phyloP scores from a whole-genome alignment of 345 rosid genomes.

The Corchorus capsularis region DNA sequence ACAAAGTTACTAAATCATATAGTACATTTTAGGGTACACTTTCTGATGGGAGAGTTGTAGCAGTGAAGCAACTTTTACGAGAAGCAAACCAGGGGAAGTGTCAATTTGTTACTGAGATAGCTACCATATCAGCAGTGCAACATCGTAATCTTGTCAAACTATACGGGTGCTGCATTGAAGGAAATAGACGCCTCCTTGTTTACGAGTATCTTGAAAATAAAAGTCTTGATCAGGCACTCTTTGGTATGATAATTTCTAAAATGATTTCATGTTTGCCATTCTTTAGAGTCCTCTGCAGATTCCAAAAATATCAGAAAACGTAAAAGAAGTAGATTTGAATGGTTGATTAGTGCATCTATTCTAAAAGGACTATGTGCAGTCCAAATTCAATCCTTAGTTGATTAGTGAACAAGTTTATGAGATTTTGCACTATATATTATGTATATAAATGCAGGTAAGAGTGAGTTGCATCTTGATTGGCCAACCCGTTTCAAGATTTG shows the following conservation, averaged over 20 bases:
- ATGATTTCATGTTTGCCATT: too few species aligned
- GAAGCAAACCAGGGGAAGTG: conserved; percentile 63
- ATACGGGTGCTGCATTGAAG: conserved; percentile 48
- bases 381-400: not conserved
- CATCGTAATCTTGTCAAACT: conserved; percentile 58
- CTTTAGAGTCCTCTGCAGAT: too few species aligned
- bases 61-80: conserved; percentile 63
- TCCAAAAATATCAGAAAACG: too few species aligned
- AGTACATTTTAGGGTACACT: conserved; percentile 34
- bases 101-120: conserved; percentile 68
- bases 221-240: too few species aligned
- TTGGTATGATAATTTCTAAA: too few species aligned
- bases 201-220: too few species aligned
- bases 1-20: too few species aligned
- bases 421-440: too few species aligned
- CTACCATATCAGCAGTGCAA: conserved; percentile 58
- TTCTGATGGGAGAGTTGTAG: conserved; percentile 60
- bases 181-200: too few species aligned
- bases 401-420: not conserved
- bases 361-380: not conserved
- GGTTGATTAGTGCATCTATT: too few species aligned
- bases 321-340: too few species aligned
- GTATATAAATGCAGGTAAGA: conserved; percentile 20
- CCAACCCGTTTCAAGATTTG: conserved; percentile 41
- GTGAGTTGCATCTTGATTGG: conserved; percentile 39